Evolutionary conservation across 164 flowering plant genomes (phyloP), one percentile per base, ranked within the genome.

Genomic region (Vitis rupestris): DNA sequence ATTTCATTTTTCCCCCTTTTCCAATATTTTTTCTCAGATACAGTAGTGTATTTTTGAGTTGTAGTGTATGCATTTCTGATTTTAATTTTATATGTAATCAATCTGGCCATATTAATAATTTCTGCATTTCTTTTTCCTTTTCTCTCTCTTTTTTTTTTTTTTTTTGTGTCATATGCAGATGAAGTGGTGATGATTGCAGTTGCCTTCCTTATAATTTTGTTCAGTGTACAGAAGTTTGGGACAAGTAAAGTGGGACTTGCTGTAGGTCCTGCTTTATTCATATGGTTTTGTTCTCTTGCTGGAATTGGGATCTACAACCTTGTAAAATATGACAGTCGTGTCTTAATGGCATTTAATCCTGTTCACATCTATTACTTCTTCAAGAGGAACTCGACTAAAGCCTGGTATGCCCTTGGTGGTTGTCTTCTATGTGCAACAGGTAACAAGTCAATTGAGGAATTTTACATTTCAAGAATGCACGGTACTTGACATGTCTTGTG

Each of bases 351-450:
- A 65, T 93, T 93, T 70, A 96, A 93, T 82, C 99, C 99, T 62
- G 67, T 88, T 50, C 86, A 96, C 74, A 96, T 96, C 58, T 96
- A 87, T 75, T 93, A 86, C 73, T 96, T 80, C 78, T 96, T 96
- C 82, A 79, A 92, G 81, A 87, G 97, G 81, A 93, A 96, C 78
- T 87, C 97, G 54, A 76, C 84, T 37, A 87, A 87, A 71, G 99
- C 95, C 23, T 96, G 98, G 98, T 75, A 85, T 70, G 76, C 97
- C 51, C 92, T 96, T 72, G 99, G 98, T 29, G 98, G 99, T 63
- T 96, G 99, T 80, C 83, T 96, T 83, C 85, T 96, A 6, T 89
- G 94, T 83, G 98, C 90, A 37, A 93, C 99, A 81, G 99, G 99
- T 96, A 84, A 55, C 16, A 23, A 65, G 3, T 10, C 11, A 44